Conservation (phyloP, 2,329 filamentous ascomycete genomes). For the Mollisiaceae sp. region DNA sequence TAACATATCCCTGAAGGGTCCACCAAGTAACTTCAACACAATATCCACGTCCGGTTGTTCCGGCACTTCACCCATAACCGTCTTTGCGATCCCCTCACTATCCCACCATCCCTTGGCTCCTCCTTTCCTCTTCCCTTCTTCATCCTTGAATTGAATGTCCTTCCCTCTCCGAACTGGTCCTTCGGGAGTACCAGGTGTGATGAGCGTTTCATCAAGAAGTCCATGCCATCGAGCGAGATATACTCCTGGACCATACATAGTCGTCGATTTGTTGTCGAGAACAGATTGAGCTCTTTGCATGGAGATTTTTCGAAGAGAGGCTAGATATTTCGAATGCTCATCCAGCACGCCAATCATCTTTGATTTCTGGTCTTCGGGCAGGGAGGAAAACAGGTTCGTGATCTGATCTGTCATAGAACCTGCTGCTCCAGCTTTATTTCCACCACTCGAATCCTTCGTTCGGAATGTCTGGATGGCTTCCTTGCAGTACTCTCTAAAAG, state of each 20-base stretch:
- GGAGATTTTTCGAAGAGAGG: slow-evolving; percentile 50
- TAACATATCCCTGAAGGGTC: background rate
- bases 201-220: slow-evolving; percentile 1
- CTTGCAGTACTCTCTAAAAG: slow-evolving; percentile 24
- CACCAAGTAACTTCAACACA: background rate
- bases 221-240: slow-evolving; percentile 15
- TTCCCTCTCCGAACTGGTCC: slow-evolving; percentile 10
- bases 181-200: slow-evolving; percentile 12
- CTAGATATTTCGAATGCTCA: slow-evolving; percentile 65
- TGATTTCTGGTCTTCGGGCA: slow-evolving; percentile 53
- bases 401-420: slow-evolving; percentile 23
- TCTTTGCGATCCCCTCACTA: slow-evolving; percentile 5
- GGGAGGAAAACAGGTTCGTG: slow-evolving; percentile 33
- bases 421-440: slow-evolving; percentile 10
- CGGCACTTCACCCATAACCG: slow-evolving; percentile 2
- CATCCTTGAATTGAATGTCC: slow-evolving; percentile 8
- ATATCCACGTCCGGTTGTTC: slow-evolving; percentile 10
- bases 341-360: slow-evolving; percentile 59
- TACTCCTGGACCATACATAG: slow-evolving; percentile 14
- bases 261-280: slow-evolving; percentile 6
- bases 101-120: slow-evolving; percentile 8
- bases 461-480: slow-evolving; percentile 27
- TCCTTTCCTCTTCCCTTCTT: slow-evolving; percentile 4
- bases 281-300: background rate
- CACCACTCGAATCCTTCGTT: slow-evolving; percentile 10